Evolutionary conservation across 1,284 basidiomycete genomes (phyloP).

Genomic region (Sporisorium sorghi): DNA sequence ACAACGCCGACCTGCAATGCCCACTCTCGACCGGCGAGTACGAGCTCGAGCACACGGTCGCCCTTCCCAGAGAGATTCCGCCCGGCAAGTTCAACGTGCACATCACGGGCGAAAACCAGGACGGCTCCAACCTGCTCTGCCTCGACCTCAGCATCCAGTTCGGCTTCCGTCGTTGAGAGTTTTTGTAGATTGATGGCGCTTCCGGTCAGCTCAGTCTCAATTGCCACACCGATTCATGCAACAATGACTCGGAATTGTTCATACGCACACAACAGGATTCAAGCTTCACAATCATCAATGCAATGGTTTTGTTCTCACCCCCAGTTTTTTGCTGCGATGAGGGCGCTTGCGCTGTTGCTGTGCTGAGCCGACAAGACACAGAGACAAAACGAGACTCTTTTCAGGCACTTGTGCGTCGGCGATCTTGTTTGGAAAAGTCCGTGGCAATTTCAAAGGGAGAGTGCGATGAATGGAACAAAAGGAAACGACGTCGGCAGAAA

Average conservation of each 20-base stretch:
- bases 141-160: conserved; percentile 78
- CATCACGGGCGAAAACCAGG: conserved; percentile 79
- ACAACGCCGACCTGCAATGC: conserved; percentile 64
- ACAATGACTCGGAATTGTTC: not conserved
- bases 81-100: conserved; percentile 80
- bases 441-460: not conserved
- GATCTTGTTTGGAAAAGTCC: conserved; percentile 1
- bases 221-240: not conserved
- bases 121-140: conserved; percentile 84
- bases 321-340: not conserved
- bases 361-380: not conserved
- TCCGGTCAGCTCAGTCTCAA: not conserved
- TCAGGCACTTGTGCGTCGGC: not conserved
- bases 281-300: conserved; percentile 1
- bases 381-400: not conserved
- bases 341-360: too few species aligned
- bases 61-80: conserved; percentile 64
- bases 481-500: not conserved
- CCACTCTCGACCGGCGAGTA: conserved; percentile 61
- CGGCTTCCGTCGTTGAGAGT: conserved; percentile 38
- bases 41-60: conserved; percentile 63
- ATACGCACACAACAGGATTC: conserved; percentile 5
- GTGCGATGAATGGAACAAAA: not conserved
- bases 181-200: not conserved
- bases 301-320: not conserved